Evolutionary conservation across 2,329 filamentous ascomycete species (phyloP).

Genomic region (Lachnellula hyalina): DNA sequence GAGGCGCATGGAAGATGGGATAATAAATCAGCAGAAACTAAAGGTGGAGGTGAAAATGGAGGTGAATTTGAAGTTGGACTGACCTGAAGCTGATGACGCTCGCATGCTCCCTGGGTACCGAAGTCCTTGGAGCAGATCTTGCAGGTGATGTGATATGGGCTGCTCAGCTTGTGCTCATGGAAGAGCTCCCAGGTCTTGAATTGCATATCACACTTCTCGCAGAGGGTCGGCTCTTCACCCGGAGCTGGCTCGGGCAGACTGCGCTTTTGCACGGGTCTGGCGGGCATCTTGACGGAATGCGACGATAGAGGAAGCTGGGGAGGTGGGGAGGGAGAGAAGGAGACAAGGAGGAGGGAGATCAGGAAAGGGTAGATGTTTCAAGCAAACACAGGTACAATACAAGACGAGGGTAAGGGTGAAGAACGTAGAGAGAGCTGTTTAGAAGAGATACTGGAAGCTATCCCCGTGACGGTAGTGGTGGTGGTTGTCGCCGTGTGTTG

Average conservation of each 20-base stretch:
- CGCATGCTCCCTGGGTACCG: constrained; percentile 7
- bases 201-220: constrained; percentile 1
- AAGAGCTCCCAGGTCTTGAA: constrained; percentile 4
- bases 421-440: too few species aligned
- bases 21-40: neutral
- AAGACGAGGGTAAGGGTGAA: too few species aligned
- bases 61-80: neutral
- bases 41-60: too few species aligned
- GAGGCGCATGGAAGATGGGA: neutral
- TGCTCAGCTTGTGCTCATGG: constrained; percentile 12
- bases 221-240: neutral
- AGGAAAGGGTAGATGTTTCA: too few species aligned
- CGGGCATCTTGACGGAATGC: too few species aligned
- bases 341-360: too few species aligned
- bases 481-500: too few species aligned
- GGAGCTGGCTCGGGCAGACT: neutral
- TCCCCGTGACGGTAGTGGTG: too few species aligned
- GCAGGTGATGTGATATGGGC: constrained; percentile 5
- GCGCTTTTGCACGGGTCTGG: neutral
- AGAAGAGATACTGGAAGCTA: too few species aligned
- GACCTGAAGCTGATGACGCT: constrained; percentile 3
- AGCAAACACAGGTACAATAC: too few species aligned
- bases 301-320: too few species aligned
- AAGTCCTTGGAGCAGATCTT: constrained; percentile 16
- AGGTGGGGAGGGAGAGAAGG: too few species aligned